Evolutionary conservation across 2,329 filamentous ascomycete species (phyloP).

Genomic region (Diaporthe eres): DNA sequence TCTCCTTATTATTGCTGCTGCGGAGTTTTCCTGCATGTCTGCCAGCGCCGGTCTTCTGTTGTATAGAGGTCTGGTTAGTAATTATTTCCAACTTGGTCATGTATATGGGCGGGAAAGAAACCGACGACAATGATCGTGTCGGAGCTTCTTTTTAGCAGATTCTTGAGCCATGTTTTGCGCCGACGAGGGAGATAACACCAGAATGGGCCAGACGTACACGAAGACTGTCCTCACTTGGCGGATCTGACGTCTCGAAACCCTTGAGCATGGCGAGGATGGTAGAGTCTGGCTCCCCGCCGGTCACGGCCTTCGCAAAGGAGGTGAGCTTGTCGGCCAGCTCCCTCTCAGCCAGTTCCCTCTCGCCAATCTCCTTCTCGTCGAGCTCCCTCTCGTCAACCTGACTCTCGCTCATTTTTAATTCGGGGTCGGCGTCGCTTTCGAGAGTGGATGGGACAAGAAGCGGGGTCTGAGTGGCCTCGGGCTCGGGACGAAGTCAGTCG

Average conservation of each 20-base stretch:
- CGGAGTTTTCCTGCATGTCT: conserved; percentile 87
- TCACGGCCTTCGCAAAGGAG: conserved; percentile 69
- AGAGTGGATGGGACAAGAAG: conserved; percentile 31
- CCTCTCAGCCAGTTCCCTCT: conserved; percentile 83
- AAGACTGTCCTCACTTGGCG: conserved; percentile 89
- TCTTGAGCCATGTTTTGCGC: neutral
- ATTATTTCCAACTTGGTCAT: too few species aligned
- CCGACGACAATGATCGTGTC: neutral
- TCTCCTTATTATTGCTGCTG: conserved; percentile 83
- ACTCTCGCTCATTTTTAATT: conserved; percentile 63
- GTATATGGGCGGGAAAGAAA: neutral
- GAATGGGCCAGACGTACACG: conserved; percentile 67
- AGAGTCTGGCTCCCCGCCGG: conserved; percentile 72
- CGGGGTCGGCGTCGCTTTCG: conserved; percentile 45
- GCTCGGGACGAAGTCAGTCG: neutral
- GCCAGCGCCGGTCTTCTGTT: conserved; percentile 86
- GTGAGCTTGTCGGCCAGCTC: conserved; percentile 80
- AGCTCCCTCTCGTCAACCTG: conserved; percentile 79
- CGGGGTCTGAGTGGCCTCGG: conserved; percentile 13
- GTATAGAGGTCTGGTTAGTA: conserved; percentile 16
- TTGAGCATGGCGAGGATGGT: conserved; percentile 82
- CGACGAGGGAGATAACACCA: neutral
- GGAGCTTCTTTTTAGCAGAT: neutral
- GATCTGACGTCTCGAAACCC: conserved; percentile 83
- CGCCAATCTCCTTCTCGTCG: conserved; percentile 71